Conservation (phyloP, 2,329 filamentous ascomycete genomes). For the Lachnellula suecica region DNA sequence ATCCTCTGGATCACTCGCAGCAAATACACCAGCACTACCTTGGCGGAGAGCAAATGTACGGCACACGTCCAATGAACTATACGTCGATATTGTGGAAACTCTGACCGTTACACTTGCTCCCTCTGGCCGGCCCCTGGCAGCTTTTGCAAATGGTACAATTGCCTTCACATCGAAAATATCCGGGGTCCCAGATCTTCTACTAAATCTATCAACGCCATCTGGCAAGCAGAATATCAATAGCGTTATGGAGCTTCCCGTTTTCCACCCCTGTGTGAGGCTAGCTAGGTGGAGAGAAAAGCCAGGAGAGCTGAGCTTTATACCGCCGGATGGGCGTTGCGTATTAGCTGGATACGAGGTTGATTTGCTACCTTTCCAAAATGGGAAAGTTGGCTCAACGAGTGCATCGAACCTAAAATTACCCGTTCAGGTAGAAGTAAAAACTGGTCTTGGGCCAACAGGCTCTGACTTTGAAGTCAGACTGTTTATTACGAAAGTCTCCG, state of each 20-base stretch:
- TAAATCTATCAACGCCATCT: slow-evolving; percentile 77
- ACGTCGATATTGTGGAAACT: slow-evolving; percentile 92
- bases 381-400: slow-evolving; percentile 53
- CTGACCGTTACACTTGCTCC: slow-evolving; percentile 86
- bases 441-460: slow-evolving; percentile 70
- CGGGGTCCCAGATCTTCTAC: slow-evolving; percentile 84
- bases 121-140: slow-evolving; percentile 81
- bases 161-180: slow-evolving; percentile 95
- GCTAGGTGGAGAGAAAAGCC: slow-evolving; percentile 87
- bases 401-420: slow-evolving; percentile 72
- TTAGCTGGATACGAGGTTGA: slow-evolving; percentile 94
- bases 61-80: slow-evolving; percentile 95
- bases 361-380: slow-evolving; percentile 69
- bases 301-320: slow-evolving; percentile 92
- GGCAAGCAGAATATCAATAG: slow-evolving; percentile 74
- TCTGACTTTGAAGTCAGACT: slow-evolving; percentile 88
- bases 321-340: slow-evolving; percentile 91
- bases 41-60: slow-evolving; percentile 92
- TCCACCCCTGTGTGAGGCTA: slow-evolving; percentile 91
- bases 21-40: slow-evolving; percentile 62
- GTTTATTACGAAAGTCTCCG: slow-evolving; percentile 66
- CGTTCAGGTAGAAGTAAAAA: slow-evolving; percentile 77
- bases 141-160: slow-evolving; percentile 87
- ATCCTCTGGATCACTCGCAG: slow-evolving; percentile 31
- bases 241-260: slow-evolving; percentile 84